Evolutionary conservation across 352 stramenopile species (phyloP).

Genomic region (Phytophthora kernoviae): DNA sequence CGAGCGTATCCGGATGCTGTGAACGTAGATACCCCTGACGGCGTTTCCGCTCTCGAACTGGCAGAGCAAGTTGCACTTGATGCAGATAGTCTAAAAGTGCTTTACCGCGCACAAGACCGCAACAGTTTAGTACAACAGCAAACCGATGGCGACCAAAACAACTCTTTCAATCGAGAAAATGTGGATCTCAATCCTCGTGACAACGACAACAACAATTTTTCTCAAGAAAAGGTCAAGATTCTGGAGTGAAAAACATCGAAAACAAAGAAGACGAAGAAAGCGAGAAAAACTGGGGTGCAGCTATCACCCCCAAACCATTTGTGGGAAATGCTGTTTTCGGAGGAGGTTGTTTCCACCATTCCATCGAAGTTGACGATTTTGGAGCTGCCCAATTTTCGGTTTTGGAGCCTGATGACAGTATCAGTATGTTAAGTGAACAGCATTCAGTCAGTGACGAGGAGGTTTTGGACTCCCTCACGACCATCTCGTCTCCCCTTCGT

Average conservation of each 20-base stretch:
- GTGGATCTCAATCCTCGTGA: conserved; percentile 5
- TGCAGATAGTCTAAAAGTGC: conserved; percentile 51
- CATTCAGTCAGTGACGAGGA: conserved; percentile 42
- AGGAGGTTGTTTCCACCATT: conserved; percentile 30
- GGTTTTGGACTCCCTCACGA: conserved; percentile 45
- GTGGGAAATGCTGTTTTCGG: conserved; percentile 26
- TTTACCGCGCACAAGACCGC: conserved; percentile 35
- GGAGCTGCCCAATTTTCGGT: conserved; percentile 13
- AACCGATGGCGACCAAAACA: conserved; percentile 16
- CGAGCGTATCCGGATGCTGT: conserved; percentile 59
- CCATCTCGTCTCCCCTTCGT: conserved; percentile 67
- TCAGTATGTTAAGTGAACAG: conserved; percentile 50
- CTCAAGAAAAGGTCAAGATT: conserved; percentile 38
- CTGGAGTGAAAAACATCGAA: conserved; percentile 15
- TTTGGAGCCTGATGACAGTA: conserved; percentile 31
- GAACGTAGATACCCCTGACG: conserved; percentile 47
- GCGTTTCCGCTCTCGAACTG: conserved; percentile 57
- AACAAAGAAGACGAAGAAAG: conserved; percentile 16
- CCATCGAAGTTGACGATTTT: conserved; percentile 22
- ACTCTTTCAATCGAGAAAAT: conserved; percentile 23
- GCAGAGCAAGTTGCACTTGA: conserved; percentile 49
- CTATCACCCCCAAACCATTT: conserved; percentile 20
- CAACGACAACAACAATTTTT: not conserved
- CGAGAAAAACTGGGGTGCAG: conserved; percentile 20
- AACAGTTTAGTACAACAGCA: conserved; percentile 20